Evolutionary conservation across 805 yeast species (phyloP), one percentile per base, ranked within the genome.

Genomic region (Spathaspora girioi): DNA sequence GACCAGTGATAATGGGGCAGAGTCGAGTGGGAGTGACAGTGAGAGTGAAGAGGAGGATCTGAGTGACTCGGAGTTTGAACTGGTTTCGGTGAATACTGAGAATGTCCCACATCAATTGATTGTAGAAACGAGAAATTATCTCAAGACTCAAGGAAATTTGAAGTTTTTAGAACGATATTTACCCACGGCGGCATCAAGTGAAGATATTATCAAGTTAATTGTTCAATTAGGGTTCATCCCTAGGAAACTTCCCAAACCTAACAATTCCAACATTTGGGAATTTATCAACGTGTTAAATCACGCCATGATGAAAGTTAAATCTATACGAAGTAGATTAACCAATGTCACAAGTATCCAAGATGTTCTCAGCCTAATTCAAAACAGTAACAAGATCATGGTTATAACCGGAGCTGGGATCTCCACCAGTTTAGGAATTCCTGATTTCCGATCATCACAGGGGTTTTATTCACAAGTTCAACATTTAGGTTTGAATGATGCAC

Each of bases 301-400:
- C 49, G 91, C 89, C 9, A 83, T 89, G 69, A 79, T 80, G 50
- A 81, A 80, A 58, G 89, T 87, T 10, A 61, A 79, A 27, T 65
- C 73, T 41, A 77, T 82, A 45, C 77, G 96, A 53, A 69, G 79
- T 2, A 71, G 87, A 54, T 59, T 86, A 20, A 74, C 78, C 2
- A 66, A 73, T 49, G 81, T 87, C 56, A 68, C 74, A 49, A 80
- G 86, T 0, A 59, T 89, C 2, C 86, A 83, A 10, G 82, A 84
- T 53, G 81, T 86, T 1, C 66, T 81, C 1, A 73, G 70, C 1
- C 78, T 79, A 38, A 72, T 92, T 19, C 56, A 71, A n/a, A 70
- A 69, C 6, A 81, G 94, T 0, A 62, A 76, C 12, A 64, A 63
- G 43, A 70, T 74, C 27, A 46, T 74, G 54, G 74, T 74, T 11